phyloP scores from a whole-genome alignment of 805 yeast species.

The Kuraishia molischiana region DNA sequence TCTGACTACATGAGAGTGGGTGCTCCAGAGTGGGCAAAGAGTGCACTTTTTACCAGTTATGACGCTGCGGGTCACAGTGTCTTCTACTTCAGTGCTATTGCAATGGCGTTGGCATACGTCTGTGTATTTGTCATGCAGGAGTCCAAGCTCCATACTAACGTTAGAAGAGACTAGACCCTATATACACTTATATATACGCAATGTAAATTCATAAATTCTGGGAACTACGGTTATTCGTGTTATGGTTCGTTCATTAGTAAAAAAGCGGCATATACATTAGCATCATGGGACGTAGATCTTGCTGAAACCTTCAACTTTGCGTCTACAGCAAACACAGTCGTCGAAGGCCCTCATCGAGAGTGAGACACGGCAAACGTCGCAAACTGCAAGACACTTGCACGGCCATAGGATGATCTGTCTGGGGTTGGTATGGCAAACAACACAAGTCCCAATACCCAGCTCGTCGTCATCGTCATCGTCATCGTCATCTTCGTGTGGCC shows the following conservation, averaged over 20 bases:
- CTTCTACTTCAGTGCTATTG: slow-evolving; percentile 30
- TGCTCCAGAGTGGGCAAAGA: slow-evolving; percentile 46
- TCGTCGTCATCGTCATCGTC: slow-evolving; percentile 20
- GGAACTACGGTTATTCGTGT: not conserved
- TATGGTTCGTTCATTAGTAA: not conserved
- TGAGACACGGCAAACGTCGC: slow-evolving; percentile 73
- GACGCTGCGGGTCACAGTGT: slow-evolving; percentile 42
- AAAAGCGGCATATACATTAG: too few relatives aligned
- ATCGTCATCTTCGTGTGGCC: slow-evolving; percentile 3
- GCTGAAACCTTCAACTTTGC: slow-evolving; percentile 59
- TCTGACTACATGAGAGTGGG: slow-evolving; percentile 40
- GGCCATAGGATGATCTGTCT: slow-evolving; percentile 88
- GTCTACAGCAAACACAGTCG: slow-evolving; percentile 80
- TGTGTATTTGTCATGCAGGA: slow-evolving; percentile 43
- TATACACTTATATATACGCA: too few relatives aligned
- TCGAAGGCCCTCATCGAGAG: slow-evolving; percentile 63
- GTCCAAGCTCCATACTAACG: slow-evolving; percentile 43
- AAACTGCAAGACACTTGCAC: slow-evolving; percentile 79
- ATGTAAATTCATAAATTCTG: not conserved
- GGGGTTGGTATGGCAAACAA: slow-evolving; percentile 67
- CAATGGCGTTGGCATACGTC: slow-evolving; percentile 27
- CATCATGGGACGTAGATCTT: slow-evolving; percentile 46
- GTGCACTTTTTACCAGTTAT: slow-evolving; percentile 40
- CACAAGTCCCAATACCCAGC: slow-evolving; percentile 44
- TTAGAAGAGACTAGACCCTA: slow-evolving; percentile 23